Evolutionary conservation across 2,329 filamentous ascomycete genomes (phyloP), one percentile per base, ranked within the genome.

Genomic region (Alternaria sp.): DNA sequence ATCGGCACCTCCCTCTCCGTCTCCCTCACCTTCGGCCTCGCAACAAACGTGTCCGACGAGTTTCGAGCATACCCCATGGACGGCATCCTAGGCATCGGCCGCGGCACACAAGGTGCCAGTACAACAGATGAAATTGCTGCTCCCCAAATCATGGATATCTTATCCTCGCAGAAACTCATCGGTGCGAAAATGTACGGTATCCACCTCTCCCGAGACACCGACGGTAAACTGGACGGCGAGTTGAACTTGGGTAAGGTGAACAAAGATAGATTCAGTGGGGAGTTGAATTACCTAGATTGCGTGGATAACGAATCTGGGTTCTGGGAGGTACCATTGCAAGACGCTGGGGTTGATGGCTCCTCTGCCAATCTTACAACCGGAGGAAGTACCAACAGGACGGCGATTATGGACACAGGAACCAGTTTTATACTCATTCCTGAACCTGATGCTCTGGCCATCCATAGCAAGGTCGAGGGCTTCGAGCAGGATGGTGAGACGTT

Each of bases 351-450:
- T 46, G 84, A 89, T 60, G 89, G 86, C 48, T 83, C 85, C 44
- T 80, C 85, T 0, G 22, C 67, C 8, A 67, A 64, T 9, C 81
- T 89, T 10, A 75, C 71, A 1, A 22, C 7, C n/a, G n/a, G n/a
- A 79, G 77, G 36, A 8, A 43, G 20, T 16, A 2, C 22, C 1
- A 36, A 50, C 5, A 87, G 85, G 50, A 82, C 83, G 2, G 91
- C 90, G 32, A 92, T 93, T 74, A 89, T 97, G 67, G 93, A 97
- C 78, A 93, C 92, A 0, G 93, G 93, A 51, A 95, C 93, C 0
- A 92, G 90, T 0, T 95, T 90, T 75, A 86, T 93, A 28, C 89
- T 97, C 65, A 87, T 92, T 6, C 91, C 92, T 1, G 79, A 84
- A 1, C 80, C 81, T 3, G 89, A 93, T 70, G 91, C 92, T 2